phyloP scores from a whole-genome alignment of 1,284 basidiomycete genomes.

The Cryptococcus deneoformans region DNA sequence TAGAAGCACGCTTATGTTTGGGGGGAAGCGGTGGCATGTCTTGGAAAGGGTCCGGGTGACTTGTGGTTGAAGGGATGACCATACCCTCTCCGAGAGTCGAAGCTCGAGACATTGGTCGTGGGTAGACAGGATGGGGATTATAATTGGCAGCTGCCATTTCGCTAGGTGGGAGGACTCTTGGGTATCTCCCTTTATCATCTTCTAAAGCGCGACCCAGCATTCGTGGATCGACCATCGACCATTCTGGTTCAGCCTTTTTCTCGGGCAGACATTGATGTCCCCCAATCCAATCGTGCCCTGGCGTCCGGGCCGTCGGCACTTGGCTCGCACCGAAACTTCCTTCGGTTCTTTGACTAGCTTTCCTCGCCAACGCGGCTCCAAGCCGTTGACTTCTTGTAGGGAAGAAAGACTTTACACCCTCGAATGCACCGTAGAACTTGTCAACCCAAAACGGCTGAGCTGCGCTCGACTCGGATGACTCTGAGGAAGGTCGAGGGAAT shows the following conservation, averaged over 20 bases:
- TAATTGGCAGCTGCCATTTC: neutral
- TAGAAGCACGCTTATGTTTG: constrained; percentile 14
- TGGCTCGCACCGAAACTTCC: constrained; percentile 26
- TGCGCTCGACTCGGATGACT: constrained; percentile 1
- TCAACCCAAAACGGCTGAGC: constrained; percentile 34
- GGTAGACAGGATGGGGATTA: constrained; percentile 13
- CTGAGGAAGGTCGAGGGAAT: neutral
- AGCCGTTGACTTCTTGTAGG: constrained; percentile 26
- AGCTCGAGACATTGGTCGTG: constrained; percentile 25
- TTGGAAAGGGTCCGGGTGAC: constrained; percentile 5
- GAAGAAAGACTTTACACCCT: constrained; percentile 20
- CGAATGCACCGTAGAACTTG: constrained; percentile 24
- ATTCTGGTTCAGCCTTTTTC: constrained; percentile 1
- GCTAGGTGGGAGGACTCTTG: neutral
- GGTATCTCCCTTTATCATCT: constrained; percentile 16
- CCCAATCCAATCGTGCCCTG: constrained; percentile 14
- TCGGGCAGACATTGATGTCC: neutral
- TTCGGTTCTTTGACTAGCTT: constrained; percentile 20
- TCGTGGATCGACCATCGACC: constrained; percentile 21
- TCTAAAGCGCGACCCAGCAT: constrained; percentile 12
- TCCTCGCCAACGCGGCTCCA: constrained; percentile 23
- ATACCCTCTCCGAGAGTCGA: constrained; percentile 20
- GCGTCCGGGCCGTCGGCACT: constrained; percentile 10
- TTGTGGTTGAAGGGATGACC: neutral
- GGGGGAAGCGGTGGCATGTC: neutral